phyloP scores from a whole-genome alignment of 2,329 filamentous ascomycete genomes.

The Fusarium phyllophilum region DNA sequence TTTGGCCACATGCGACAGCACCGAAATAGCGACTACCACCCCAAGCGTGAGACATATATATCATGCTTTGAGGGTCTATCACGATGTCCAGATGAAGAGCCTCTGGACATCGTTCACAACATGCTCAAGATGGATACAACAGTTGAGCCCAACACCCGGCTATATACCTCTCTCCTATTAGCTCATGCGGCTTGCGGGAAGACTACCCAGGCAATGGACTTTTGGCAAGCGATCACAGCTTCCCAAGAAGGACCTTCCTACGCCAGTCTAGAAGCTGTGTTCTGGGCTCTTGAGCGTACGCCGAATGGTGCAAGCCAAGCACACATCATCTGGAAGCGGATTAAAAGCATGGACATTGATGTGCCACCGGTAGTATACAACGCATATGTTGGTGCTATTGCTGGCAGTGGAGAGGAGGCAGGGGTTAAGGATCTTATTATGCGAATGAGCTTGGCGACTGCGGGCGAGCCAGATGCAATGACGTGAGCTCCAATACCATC shows the following conservation, averaged over 20 bases:
- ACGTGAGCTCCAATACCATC: slow-evolving; percentile 68
- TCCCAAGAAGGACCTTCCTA: slow-evolving; percentile 89
- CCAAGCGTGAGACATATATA: slow-evolving; percentile 79
- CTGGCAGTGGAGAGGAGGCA: slow-evolving; percentile 75
- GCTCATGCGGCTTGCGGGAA: slow-evolving; percentile 79
- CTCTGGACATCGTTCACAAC: slow-evolving; percentile 83
- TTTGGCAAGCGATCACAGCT: slow-evolving; percentile 86
- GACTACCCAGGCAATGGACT: slow-evolving; percentile 74
- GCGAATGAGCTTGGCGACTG: slow-evolving; percentile 73
- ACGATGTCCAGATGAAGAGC: slow-evolving; percentile 61
- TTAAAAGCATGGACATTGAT: slow-evolving; percentile 80
- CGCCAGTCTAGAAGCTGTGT: slow-evolving; percentile 80
- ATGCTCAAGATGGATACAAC: slow-evolving; percentile 93
- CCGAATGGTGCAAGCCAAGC: slow-evolving; percentile 68
- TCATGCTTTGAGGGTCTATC: slow-evolving; percentile 81
- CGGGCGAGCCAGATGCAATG: slow-evolving; percentile 72
- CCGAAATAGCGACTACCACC: slow-evolving; percentile 68
- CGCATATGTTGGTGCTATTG: slow-evolving; percentile 80
- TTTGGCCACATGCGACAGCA: slow-evolving; percentile 96
- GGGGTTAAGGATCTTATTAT: slow-evolving; percentile 74
- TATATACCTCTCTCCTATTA: slow-evolving; percentile 88
- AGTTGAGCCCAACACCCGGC: slow-evolving; percentile 77
- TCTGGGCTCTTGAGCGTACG: slow-evolving; percentile 77
- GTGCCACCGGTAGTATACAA: slow-evolving; percentile 78
- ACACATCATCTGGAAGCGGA: slow-evolving; percentile 75